Base-by-base conservation (phyloP, 441 rosid genomes). In the Pelargonium cotyledonis region DNA sequence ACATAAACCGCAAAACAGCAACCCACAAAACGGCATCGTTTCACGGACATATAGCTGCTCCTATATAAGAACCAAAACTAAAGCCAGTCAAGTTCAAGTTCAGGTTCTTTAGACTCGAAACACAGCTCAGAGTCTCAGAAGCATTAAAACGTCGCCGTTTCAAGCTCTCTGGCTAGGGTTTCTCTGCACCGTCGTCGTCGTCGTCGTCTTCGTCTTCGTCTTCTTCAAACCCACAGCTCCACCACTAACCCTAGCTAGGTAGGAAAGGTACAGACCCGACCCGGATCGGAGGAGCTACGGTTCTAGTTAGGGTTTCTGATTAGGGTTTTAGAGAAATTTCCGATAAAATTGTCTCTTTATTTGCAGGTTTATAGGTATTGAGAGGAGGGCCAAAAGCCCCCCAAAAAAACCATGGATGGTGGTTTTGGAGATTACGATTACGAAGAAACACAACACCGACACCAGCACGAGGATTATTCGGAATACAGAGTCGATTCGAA, bases 401-500 rank as follows among this genome's bases (percentile, higher is more conserved):
- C 3, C 3, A 47, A 14, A 15, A 29, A 29, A 29, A 14, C 57
- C 57, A 49, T 58, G 53, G 3, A n/a, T 21, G 63, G 31, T 6
- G 63, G 63, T 58, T 58, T 58, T 44, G 57, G 8, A 12, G 55
- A 46, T 9, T 47, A 66, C 1, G 35, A 16, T 12, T 26, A 65
- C 16, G 31, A 65, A 14, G 41, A 67, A 0, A 49, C 16, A 10
- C 69, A 46, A 57, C 69, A n/a, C 40, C 70, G 49, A 23, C 63
- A 68, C 11, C 12, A 19, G 43, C 40, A 68, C 29, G 43, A 60
- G n/a, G 46, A 41, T 8, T 16, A 49, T 53, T 35, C 41, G 4
- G 70, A 60, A 5, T 23, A 41, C 16, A 63, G 60, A 4, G 63
- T 35, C 63, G 70, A 68, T 16, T 29, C 47, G 26, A 29, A 49